Conservation (phyloP, 306 rosid species). For the Lathyrus sativus region DNA sequence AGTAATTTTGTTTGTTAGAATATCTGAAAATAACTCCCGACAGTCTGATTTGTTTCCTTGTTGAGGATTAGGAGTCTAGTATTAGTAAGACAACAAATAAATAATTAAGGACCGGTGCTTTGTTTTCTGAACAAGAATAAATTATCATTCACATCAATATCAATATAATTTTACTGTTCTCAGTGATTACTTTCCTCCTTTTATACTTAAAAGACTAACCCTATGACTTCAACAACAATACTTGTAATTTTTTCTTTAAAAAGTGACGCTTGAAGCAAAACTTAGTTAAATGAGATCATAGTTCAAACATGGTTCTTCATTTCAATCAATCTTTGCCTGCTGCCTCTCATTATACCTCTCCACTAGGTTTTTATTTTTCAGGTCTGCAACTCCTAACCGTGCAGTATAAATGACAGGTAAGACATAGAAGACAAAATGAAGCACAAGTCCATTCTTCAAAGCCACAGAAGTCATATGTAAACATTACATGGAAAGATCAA, state of each 20-base stretch:
- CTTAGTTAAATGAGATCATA: slow-evolving; percentile 23
- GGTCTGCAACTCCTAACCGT: slow-evolving; percentile 22
- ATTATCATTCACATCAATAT: slow-evolving; percentile 9
- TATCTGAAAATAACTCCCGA: slow-evolving; percentile 10
- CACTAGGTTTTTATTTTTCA: slow-evolving; percentile 5
- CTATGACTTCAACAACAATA: background rate
- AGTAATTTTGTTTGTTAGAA: slow-evolving; percentile 25
- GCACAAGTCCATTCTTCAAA: slow-evolving; percentile 32
- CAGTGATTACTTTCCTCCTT: background rate
- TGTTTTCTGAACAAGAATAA: background rate
- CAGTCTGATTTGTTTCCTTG: slow-evolving; percentile 7
- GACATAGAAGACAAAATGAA: slow-evolving; percentile 21
- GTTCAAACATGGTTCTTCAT: slow-evolving; percentile 1
- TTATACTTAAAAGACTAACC: slow-evolving; percentile 8
- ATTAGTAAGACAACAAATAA: slow-evolving; percentile 5
- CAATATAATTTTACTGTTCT: background rate
- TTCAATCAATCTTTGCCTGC: slow-evolving; percentile 2
- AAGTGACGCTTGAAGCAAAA: slow-evolving; percentile 28
- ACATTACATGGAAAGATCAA: slow-evolving; percentile 36
- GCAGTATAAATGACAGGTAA: background rate
- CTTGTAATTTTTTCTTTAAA: slow-evolving; percentile 17
- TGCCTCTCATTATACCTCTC: slow-evolving; percentile 26
- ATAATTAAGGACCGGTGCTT: slow-evolving; percentile 2
- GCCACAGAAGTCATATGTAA: slow-evolving; percentile 23
- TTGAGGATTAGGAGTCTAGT: background rate